Evolutionary conservation across 169 alveolate species (phyloP).

Genomic region (Cryptosporidium tyzzeri): DNA sequence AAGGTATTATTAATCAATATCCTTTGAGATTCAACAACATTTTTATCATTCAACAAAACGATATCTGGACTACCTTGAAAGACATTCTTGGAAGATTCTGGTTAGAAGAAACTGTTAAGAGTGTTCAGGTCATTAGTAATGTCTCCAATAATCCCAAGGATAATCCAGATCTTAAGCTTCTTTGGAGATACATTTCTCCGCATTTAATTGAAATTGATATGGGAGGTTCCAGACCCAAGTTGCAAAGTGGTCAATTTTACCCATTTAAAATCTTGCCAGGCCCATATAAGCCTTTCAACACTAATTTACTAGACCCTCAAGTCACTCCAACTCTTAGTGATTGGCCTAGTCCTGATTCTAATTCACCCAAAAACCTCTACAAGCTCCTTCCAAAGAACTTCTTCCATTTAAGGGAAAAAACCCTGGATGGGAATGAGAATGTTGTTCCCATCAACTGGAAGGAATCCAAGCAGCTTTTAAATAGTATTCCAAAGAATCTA

Average conservation of each 20-base stretch:
- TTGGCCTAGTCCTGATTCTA: conserved; percentile 39
- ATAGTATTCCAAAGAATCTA: conserved; percentile 13
- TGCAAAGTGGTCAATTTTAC: conserved; percentile 30
- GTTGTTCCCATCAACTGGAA: conserved; percentile 21
- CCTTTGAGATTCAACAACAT: conserved; percentile 44
- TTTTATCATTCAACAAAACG: conserved; percentile 20
- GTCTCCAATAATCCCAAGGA: conserved; percentile 48
- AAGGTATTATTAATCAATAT: conserved; percentile 50
- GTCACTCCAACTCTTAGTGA: conserved; percentile 23
- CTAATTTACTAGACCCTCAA: background rate
- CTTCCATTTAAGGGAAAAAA: background rate
- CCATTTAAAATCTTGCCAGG: conserved; percentile 66
- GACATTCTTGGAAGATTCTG: conserved; percentile 30
- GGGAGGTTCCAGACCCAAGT: conserved; percentile 55
- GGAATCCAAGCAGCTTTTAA: conserved; percentile 3
- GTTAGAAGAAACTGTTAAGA: conserved; percentile 28
- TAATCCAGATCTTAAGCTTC: conserved; percentile 28
- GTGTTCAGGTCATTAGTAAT: conserved; percentile 8
- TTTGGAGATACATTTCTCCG: conserved; percentile 70
- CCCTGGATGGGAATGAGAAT: conserved; percentile 46
- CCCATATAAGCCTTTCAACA: conserved; percentile 25
- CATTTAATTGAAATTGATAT: conserved; percentile 35
- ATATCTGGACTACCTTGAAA: conserved; percentile 38
- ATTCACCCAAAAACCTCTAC: conserved; percentile 28
- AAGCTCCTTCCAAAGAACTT: conserved; percentile 13